These are phyloP conservation scores for Hypoxylon sp. DNA, from an alignment of 2,329 filamentous ascomycete genomes.

Conservation along the genomic window DNA sequence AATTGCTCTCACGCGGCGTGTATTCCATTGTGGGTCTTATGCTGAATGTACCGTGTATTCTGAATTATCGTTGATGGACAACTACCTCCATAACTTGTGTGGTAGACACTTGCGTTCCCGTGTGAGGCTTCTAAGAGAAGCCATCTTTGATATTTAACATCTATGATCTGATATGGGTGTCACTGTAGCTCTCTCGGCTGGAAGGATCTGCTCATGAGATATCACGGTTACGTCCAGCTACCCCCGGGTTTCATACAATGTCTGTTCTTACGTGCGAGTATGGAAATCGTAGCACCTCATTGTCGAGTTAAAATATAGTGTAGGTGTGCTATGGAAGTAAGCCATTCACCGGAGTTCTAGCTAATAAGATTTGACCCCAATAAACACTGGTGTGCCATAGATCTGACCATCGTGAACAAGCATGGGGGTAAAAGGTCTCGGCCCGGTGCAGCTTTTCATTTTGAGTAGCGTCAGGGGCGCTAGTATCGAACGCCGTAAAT, in stretches of 20 bases:
- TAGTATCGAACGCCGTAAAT: too few relatives aligned
- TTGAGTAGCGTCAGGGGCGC: too few relatives aligned
- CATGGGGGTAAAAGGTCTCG: too few relatives aligned
- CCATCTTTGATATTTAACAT: background rate
- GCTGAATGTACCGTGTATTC: too few relatives aligned
- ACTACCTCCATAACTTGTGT: background rate
- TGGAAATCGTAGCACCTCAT: background rate
- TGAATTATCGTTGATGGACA: background rate
- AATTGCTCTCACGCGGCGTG: background rate
- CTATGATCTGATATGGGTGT: background rate
- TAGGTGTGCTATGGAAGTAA: too few relatives aligned
- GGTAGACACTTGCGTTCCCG: background rate
- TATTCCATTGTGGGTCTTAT: background rate
- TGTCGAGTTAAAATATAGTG: too few relatives aligned
- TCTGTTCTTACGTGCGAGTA: background rate
- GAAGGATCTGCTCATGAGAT: slow-evolving; percentile 1
- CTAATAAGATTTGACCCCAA: too few relatives aligned
- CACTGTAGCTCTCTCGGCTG: too few relatives aligned
- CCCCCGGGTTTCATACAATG: slow-evolving; percentile 5
- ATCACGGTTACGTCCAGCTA: background rate
- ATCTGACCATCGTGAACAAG: too few relatives aligned
- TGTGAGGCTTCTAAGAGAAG: background rate
- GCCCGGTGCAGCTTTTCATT: too few relatives aligned
- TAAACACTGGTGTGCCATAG: too few relatives aligned
- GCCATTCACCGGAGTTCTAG: too few relatives aligned